A percentile compares a stretch with the other conserved stretches of the same genome.
Evolutionary conservation across 345 rosid genomes (phyloP).

Genomic region (Erysimum cheiranthoides): DNA sequence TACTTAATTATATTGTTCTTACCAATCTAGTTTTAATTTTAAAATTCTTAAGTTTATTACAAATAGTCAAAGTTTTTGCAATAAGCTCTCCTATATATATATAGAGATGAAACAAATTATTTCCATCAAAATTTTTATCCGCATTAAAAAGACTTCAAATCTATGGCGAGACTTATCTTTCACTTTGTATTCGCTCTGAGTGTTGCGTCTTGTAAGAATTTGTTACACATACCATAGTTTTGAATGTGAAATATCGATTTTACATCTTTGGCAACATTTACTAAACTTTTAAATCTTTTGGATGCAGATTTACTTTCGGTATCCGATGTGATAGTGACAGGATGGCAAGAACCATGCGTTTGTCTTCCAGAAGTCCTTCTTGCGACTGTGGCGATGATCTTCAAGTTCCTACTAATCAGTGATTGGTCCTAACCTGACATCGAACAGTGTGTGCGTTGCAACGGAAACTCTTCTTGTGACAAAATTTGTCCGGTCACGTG

Average conservation of each 20-base stretch:
- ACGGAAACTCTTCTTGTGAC: neutral
- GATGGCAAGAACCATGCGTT: neutral
- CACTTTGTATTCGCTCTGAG: slow-evolving; percentile 6
- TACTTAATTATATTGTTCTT: neutral
- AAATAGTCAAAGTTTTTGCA: neutral
- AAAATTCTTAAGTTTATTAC: neutral
- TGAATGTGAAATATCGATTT: neutral
- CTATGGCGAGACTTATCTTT: slow-evolving; percentile 15
- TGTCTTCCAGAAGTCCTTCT: neutral
- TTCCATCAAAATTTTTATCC: neutral
- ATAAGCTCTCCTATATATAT: neutral
- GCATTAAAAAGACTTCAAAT: neutral
- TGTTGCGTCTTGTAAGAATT: slow-evolving; percentile 31
- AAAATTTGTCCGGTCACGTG: slow-evolving; percentile 19
- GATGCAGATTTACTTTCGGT: slow-evolving; percentile 14
- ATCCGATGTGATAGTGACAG: slow-evolving; percentile 3
- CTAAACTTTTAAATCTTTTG: neutral
- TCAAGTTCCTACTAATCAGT: neutral
- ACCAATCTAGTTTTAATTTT: neutral
- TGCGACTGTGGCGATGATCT: slow-evolving; percentile 11
- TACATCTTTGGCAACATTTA: neutral
- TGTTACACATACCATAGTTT: neutral
- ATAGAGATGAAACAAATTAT: too few species aligned
- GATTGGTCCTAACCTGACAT: neutral
- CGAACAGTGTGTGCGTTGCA: neutral